Evolutionary conservation across 768 basidiomycete species (phyloP).

Genomic region (Boletus edulis): DNA sequence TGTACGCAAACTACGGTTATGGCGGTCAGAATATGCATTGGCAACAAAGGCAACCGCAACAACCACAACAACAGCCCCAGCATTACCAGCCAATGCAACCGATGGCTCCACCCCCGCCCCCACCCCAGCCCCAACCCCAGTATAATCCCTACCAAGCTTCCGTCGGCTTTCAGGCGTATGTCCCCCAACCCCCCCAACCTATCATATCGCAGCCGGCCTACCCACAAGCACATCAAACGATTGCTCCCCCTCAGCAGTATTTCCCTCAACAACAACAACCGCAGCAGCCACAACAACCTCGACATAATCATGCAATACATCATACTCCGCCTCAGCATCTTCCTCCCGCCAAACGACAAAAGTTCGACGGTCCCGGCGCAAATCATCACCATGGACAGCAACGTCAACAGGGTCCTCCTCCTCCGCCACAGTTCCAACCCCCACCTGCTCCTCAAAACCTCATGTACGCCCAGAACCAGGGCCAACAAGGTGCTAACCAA

Average conservation of each 20-base stretch:
- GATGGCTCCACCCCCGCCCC: slow-evolving; percentile 49
- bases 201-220: slow-evolving; percentile 49
- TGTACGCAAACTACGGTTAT: slow-evolving; percentile 93
- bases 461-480: slow-evolving; percentile 32
- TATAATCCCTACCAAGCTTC: slow-evolving; percentile 79
- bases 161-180: slow-evolving; percentile 63
- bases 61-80: slow-evolving; percentile 45
- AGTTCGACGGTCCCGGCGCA: slow-evolving; percentile 77
- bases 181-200: slow-evolving; percentile 60
- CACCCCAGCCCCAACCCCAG: slow-evolving; percentile 55
- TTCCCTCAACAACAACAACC: slow-evolving; percentile 39
- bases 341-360: slow-evolving; percentile 90
- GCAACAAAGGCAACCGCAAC: slow-evolving; percentile 68
- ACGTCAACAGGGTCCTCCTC: slow-evolving; percentile 40
- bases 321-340: slow-evolving; percentile 75
- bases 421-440: slow-evolving; percentile 59
- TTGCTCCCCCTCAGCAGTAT: slow-evolving; percentile 41
- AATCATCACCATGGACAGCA: slow-evolving; percentile 39
- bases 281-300: slow-evolving; percentile 42
- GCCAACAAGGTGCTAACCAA: slow-evolving; percentile 45
- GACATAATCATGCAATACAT: slow-evolving; percentile 47
- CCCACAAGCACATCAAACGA: slow-evolving; percentile 39
- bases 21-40: slow-evolving; percentile 62
- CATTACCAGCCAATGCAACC: slow-evolving; percentile 49
- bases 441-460: slow-evolving; percentile 27